Evolutionary conservation across 345 rosid genomes (phyloP), one percentile per base, ranked within the genome.

Genomic region (Lepidium aucheri): DNA sequence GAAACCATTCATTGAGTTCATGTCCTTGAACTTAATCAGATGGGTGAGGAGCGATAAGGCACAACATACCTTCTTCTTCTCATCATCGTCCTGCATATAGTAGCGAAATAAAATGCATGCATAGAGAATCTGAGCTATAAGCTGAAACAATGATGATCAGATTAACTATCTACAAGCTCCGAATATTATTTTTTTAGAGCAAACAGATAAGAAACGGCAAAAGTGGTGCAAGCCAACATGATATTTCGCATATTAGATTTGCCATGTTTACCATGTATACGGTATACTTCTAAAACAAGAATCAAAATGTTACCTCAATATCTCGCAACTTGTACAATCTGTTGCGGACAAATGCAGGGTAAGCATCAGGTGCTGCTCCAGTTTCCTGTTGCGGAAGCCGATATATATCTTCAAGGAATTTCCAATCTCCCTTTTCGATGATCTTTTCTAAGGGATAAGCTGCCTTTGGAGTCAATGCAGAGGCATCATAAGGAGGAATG

Each of bases 401-500:
- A 67, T 81, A 71, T 42, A 88, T 39, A 73, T 90, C 97, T 62
- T 67, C 72, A 70, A 90, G 83, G 70, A 57, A 83, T 33, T 38
- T 70, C 96, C 96, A 88, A 28, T 90, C 93, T 56, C 83, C 95
- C 3, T 56, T 30, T 18, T 78, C 78, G 44, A 94, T 88, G 64
- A 94, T 94, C 77, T 76, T 78, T 46, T 84, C 82, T 44, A 94
- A 47, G 5, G 99, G 99, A 79, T 88, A 94, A 12, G 83, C 96
- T 65, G 81, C 83, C 75, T 36, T 53, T 6, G 92, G 87, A 13
- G 69, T 64, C 1, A 85, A 56, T 17, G 97, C 95, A 60, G 80
- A 74, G 14, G 72, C 59, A 54, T 90, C 61, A 32, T 86, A 72
- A 12, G 91, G 92, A 6, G 97, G 97, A 65, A 88, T 81, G 72